Conservation (phyloP, 164 flowering plant genomes). For the Euptelea pleiosperma region DNA sequence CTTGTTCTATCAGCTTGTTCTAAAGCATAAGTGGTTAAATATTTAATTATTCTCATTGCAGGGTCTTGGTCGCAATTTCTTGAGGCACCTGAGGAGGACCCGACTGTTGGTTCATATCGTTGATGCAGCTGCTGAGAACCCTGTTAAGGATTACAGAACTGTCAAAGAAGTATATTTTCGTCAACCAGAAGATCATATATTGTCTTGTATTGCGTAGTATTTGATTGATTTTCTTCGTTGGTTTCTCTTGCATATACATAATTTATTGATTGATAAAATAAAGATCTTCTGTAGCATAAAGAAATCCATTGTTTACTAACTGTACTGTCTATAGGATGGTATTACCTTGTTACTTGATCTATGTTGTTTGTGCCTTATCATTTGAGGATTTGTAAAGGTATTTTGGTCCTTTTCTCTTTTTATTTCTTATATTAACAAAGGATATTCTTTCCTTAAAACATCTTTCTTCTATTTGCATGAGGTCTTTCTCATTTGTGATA, state of each 20-base stretch:
- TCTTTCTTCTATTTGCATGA: too few species aligned
- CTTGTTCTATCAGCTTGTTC: neutral
- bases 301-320: neutral
- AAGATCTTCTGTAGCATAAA: neutral
- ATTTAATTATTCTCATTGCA: constrained; percentile 25
- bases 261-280: neutral
- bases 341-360: too few species aligned
- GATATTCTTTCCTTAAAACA: too few species aligned
- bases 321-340: too few species aligned
- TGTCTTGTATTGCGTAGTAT: neutral
- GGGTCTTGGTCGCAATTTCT: constrained; percentile 97
- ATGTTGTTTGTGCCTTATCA: too few species aligned
- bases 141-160: constrained; percentile 79
- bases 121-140: constrained; percentile 84
- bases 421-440: too few species aligned
- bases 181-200: neutral
- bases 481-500: too few species aligned
- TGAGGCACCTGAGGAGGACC: constrained; percentile 95
- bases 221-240: neutral
- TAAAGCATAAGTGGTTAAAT: constrained; percentile 5
- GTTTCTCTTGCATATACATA: neutral
- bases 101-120: constrained; percentile 88
- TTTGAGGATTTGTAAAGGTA: too few species aligned
- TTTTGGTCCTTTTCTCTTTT: too few species aligned
- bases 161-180: constrained; percentile 70